These are phyloP conservation scores for Amanita pallidorosea DNA, from an alignment of 768 basidiomycete genomes.

Conservation along the genomic window DNA sequence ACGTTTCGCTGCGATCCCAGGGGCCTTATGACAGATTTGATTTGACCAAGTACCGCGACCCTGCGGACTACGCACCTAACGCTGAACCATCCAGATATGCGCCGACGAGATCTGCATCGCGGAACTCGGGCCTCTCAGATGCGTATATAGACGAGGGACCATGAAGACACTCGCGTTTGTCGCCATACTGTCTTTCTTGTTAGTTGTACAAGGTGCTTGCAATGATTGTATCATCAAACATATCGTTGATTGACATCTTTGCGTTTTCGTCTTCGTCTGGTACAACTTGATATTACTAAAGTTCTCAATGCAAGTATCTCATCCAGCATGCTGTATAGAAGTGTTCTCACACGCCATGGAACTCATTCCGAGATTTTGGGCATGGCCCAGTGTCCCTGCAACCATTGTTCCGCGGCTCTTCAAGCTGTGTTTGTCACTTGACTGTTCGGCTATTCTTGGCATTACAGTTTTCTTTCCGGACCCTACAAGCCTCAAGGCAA, in stretches of 20 bases:
- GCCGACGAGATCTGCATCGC: slow-evolving; percentile 5
- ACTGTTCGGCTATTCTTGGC: not conserved
- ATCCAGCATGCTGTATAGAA: not conserved
- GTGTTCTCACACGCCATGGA: not conserved
- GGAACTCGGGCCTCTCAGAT: slow-evolving; percentile 4
- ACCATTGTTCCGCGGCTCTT: not conserved
- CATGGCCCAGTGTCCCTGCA: not conserved
- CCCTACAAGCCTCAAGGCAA: not conserved
- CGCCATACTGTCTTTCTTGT: not conserved
- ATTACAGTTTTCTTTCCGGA: not conserved
- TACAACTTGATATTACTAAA: not conserved
- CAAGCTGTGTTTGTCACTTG: not conserved
- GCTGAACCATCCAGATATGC: slow-evolving; percentile 2
- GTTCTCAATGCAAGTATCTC: not conserved
- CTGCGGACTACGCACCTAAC: slow-evolving; percentile 15
- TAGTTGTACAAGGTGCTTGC: not conserved
- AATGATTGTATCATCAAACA: not conserved
- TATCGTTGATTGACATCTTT: not conserved
- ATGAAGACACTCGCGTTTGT: not conserved
- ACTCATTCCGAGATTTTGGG: not conserved
- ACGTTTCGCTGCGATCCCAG: slow-evolving; percentile 18
- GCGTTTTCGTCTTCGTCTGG: not conserved
- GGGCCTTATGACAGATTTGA: slow-evolving; percentile 19
- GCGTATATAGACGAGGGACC: slow-evolving; percentile 5
- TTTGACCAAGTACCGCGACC: slow-evolving; percentile 21